phyloP scores from a whole-genome alignment of 352 stramenopile species.

The Globisporangium paroecandrum region DNA sequence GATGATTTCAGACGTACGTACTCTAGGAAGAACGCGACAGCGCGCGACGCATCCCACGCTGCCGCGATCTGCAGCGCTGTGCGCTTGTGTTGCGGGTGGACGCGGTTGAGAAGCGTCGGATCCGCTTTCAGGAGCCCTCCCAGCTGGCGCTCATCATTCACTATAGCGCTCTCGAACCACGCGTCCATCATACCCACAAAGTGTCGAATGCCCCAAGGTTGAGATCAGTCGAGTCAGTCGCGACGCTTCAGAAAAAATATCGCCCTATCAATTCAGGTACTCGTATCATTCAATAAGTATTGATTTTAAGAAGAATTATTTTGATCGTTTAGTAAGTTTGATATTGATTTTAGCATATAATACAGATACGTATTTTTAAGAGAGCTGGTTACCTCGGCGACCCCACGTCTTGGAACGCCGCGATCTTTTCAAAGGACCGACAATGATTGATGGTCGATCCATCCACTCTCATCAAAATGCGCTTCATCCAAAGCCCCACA shows the following conservation, averaged over 20 bases:
- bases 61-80: conserved; percentile 20
- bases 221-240: background rate
- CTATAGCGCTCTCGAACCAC: background rate
- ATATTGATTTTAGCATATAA: background rate
- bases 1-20: conserved; percentile 5
- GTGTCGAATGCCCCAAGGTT: background rate
- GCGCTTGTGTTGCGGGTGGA: conserved; percentile 9
- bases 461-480: background rate
- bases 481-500: background rate
- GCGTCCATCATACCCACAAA: background rate
- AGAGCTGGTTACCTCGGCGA: no score
- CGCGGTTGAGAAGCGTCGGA: conserved; percentile 3
- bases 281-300: background rate
- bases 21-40: conserved; percentile 13
- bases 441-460: background rate
- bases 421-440: conserved; percentile 5
- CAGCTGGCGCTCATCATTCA: background rate
- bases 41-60: conserved; percentile 14
- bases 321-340: no score
- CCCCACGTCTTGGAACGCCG: background rate
- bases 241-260: background rate
- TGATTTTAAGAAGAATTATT: no score
- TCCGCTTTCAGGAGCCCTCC: background rate
- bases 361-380: background rate
- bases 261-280: background rate